Evolutionary conservation across 2,329 filamentous ascomycete genomes (phyloP).

Genomic region (Rhinocladiella similis): DNA sequence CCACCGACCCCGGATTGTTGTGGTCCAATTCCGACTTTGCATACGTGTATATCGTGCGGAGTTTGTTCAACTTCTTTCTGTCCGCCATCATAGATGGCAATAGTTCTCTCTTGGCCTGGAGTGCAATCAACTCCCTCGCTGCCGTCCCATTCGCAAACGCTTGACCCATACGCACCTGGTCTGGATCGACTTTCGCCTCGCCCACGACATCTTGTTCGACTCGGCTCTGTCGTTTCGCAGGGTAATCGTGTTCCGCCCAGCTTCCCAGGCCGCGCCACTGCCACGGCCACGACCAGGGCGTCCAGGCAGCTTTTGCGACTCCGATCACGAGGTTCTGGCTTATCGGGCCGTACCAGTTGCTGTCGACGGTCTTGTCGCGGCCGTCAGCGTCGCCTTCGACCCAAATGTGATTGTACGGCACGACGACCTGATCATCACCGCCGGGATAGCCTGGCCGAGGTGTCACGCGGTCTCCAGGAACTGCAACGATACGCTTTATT

Average conservation of each 20-base stretch:
- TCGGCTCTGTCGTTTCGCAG: constrained; percentile 26
- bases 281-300: constrained; percentile 50
- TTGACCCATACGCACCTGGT: constrained; percentile 8
- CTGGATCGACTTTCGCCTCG: constrained; percentile 21
- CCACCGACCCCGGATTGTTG: constrained; percentile 17
- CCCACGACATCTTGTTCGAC: constrained; percentile 29
- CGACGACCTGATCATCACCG: constrained; percentile 51
- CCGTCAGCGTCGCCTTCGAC: constrained; percentile 83
- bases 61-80: constrained; percentile 6
- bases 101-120: constrained; percentile 8
- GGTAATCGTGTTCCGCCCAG: constrained; percentile 42
- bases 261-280: constrained; percentile 48
- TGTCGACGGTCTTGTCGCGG: constrained; percentile 71
- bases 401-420: constrained; percentile 89
- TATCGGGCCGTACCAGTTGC: constrained; percentile 86
- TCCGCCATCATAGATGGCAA: constrained; percentile 14
- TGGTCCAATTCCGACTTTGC: constrained; percentile 14
- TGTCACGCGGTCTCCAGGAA: constrained; percentile 75
- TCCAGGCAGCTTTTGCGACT: constrained; percentile 69
- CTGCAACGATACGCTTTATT: constrained; percentile 79
- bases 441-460: constrained; percentile 62
- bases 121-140: constrained; percentile 14
- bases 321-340: constrained; percentile 74
- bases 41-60: constrained; percentile 13
- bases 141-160: constrained; percentile 16